Base-by-base conservation (phyloP, 2,329 filamentous ascomycete species). In the Xylaria sp. region DNA sequence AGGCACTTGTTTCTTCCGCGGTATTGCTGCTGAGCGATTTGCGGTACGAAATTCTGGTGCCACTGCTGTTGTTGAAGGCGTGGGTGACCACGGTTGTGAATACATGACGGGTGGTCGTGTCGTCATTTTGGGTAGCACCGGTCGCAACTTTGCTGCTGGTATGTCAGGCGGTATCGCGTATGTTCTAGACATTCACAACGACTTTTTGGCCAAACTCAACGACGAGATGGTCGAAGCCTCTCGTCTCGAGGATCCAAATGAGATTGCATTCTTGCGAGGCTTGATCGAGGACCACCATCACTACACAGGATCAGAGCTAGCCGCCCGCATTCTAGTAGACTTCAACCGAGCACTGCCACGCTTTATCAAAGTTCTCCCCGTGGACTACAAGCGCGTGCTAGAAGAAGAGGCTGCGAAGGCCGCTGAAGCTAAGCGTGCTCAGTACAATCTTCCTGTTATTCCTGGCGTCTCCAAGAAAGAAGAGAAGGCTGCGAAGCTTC, bases 81-180 rank as follows among this genome's bases (percentile, higher is more conserved):
- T 97, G 73, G 95, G 95, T 86, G 95, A 98, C 81, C 95, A 98
- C 80, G 93, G 94, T 71, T 98, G 94, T 79, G 95, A 98, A 86
- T 98, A 98, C 88, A 98, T 98, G 95, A 98, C 95, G 77, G 95
- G 95, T 80, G 95, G 95, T 79, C 93, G 94, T 78, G 87, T 98
- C 60, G 85, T 98, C 72, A 88, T 97, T 77, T 88, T 98, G 57
- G 95, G 95, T 67, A 90, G 89, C 77, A 97, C 94, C 78, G 95
- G 95, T 55, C 94, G 95, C 76, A 98, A 98, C 86, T 98, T 98
- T 78, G 95, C 94, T 76, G 95, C 95, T 70, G 95, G 95, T 86
- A 98, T 98, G 95, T 98, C 94, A 78, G 95, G 95, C 79, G 95
- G 95, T 86, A 98, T 98, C 77, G 94, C 94, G 20, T 98, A 97